Evolutionary conservation across 2,329 filamentous ascomycete species (phyloP).

Genomic region (Nakataea oryzae): DNA sequence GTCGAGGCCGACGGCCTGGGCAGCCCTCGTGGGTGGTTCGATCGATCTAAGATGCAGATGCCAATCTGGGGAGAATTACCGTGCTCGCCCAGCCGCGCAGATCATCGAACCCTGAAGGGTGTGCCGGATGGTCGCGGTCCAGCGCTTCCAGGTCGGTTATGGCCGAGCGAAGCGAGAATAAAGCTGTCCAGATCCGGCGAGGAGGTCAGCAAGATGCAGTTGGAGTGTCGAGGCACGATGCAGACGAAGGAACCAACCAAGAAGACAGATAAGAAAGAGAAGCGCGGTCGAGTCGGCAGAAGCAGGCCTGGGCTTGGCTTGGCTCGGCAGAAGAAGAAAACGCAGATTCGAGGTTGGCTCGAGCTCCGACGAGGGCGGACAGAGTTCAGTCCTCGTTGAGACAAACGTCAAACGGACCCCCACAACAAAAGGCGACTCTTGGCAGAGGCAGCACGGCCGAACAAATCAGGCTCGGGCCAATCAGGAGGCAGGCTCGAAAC

Average conservation of each 20-base stretch:
- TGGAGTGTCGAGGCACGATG: neutral
- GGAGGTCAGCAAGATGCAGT: neutral
- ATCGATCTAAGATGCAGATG: neutral
- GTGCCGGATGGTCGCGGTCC: neutral
- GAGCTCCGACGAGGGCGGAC: neutral
- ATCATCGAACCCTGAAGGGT: neutral
- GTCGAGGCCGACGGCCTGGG: neutral
- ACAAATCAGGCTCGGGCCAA: neutral
- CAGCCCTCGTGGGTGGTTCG: neutral
- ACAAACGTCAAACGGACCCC: neutral
- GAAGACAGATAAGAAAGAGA: neutral
- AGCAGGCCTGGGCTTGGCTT: neutral
- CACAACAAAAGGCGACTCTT: neutral
- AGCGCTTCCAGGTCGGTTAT: conserved; percentile 1
- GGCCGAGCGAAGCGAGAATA: neutral
- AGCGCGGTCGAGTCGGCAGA: neutral
- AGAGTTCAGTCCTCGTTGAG: neutral
- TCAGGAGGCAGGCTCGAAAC: neutral
- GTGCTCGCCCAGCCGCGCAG: neutral
- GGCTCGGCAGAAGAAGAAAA: neutral
- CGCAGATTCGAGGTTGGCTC: neutral
- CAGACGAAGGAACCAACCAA: neutral
- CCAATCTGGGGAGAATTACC: neutral
- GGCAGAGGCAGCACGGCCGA: neutral
- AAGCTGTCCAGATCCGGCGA: neutral